Conservation (phyloP, 2,329 filamentous ascomycete genomes). For the Elsinoe ampelina region DNA sequence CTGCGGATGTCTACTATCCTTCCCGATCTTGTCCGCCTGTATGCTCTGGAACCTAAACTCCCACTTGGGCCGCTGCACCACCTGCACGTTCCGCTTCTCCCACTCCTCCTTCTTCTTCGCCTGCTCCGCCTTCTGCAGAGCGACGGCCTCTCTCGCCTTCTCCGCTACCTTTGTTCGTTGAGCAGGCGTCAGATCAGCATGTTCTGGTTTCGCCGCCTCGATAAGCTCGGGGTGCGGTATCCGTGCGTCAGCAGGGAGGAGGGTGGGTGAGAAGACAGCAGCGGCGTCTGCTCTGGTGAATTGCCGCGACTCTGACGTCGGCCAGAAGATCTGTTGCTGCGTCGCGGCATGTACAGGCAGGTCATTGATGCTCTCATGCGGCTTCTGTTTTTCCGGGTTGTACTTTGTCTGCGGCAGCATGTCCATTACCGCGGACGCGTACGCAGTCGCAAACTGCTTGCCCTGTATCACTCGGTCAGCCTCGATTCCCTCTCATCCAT, state of each 20-base stretch:
- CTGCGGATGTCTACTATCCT: constrained; percentile 42
- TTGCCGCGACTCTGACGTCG: constrained; percentile 52
- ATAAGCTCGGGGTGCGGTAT: constrained; percentile 56
- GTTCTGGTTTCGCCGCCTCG: constrained; percentile 37
- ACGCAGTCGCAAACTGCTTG: constrained; percentile 66
- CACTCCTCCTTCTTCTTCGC: constrained; percentile 36
- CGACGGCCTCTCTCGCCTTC: constrained; percentile 20
- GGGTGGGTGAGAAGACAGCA: constrained; percentile 48
- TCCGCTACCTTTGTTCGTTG: constrained; percentile 25
- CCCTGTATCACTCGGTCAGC: constrained; percentile 43
- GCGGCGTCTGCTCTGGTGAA: constrained; percentile 59
- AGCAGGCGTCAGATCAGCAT: constrained; percentile 29
- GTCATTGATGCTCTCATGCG: constrained; percentile 56
- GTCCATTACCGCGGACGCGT: constrained; percentile 61
- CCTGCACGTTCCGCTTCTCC: constrained; percentile 34
- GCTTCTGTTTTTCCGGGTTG: constrained; percentile 23
- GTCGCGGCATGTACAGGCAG: constrained; percentile 50
- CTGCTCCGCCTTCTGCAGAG: constrained; percentile 32
- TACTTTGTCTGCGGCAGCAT: constrained; percentile 69
- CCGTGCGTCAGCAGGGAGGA: constrained; percentile 53
- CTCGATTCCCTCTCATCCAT: neutral
- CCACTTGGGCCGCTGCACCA: constrained; percentile 43
- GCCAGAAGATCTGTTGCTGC: constrained; percentile 50
- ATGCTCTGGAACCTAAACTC: constrained; percentile 53
- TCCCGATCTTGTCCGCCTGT: constrained; percentile 46